Evolutionary conservation across 768 basidiomycete species (phyloP).

Genomic region (Leucocoprinus sp.): DNA sequence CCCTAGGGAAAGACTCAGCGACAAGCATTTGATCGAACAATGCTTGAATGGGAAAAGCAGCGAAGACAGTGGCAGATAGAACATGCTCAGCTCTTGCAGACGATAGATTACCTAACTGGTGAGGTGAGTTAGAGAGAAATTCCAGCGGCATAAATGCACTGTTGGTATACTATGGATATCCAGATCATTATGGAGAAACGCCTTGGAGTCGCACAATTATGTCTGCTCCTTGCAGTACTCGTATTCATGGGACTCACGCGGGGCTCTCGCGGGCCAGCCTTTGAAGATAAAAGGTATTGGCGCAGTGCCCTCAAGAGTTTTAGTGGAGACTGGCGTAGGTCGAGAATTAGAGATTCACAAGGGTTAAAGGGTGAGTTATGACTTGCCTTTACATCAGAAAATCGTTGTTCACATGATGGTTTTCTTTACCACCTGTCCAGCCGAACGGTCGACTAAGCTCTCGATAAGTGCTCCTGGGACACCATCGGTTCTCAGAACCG

Average conservation of each 20-base stretch:
- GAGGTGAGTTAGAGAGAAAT: conserved; percentile 46
- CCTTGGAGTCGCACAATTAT: conserved; percentile 81
- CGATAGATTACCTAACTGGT: conserved; percentile 67
- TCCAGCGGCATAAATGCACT: not conserved
- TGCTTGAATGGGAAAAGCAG: conserved; percentile 65
- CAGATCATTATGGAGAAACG: conserved; percentile 86
- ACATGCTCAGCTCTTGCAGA: conserved; percentile 55
- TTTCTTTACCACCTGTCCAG: not conserved
- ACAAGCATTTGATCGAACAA: conserved; percentile 52
- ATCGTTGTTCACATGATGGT: conserved; percentile 10
- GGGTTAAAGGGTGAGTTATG: conserved; percentile 1
- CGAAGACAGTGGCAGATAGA: conserved; percentile 60
- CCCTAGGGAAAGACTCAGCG: conserved; percentile 62
- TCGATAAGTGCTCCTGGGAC: conserved; percentile 12
- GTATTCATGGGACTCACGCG: conserved; percentile 84
- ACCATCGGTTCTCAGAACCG: conserved; percentile 21
- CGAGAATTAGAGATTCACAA: conserved; percentile 17
- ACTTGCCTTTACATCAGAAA: not conserved
- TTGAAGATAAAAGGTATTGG: conserved; percentile 31
- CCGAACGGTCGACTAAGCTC: conserved; percentile 10
- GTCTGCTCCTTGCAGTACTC: conserved; percentile 73
- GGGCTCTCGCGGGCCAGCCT: conserved; percentile 42
- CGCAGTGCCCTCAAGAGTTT: conserved; percentile 47
- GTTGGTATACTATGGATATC: not conserved
- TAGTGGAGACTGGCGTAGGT: conserved; percentile 43